Evolutionary conservation across 2,329 filamentous ascomycete species (phyloP).

Genomic region (Hypocrella siamensis): DNA sequence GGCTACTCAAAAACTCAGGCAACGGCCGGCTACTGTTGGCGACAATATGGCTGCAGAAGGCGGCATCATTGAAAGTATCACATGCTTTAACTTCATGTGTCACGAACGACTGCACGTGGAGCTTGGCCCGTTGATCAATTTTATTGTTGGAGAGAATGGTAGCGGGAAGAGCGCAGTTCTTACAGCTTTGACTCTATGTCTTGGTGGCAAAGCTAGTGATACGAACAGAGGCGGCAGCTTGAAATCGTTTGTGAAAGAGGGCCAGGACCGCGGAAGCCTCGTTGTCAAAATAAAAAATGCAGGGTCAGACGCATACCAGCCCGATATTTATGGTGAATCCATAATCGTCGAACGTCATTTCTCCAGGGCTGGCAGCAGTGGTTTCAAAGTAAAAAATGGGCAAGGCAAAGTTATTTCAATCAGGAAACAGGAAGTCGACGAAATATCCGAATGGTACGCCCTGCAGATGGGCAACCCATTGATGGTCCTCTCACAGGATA

Average conservation of each 20-base stretch:
- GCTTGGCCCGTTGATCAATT: slow-evolving; percentile 91
- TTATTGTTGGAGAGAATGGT: slow-evolving; percentile 93
- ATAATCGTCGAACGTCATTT: slow-evolving; percentile 92
- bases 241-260: slow-evolving; percentile 84
- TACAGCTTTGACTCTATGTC: slow-evolving; percentile 80
- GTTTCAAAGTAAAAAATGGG: slow-evolving; percentile 74
- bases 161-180: slow-evolving; percentile 95
- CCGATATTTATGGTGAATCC: slow-evolving; percentile 64
- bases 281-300: slow-evolving; percentile 83
- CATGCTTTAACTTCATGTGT: slow-evolving; percentile 93
- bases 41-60: slow-evolving; percentile 66
- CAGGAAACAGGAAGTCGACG: slow-evolving; percentile 76
- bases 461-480: slow-evolving; percentile 94
- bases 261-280: slow-evolving; percentile 59
- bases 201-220: slow-evolving; percentile 85
- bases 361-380: slow-evolving; percentile 53
- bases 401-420: slow-evolving; percentile 58
- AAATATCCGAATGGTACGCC: slow-evolving; percentile 84
- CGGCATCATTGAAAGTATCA: slow-evolving; percentile 77
- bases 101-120: slow-evolving; percentile 67
- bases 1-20: slow-evolving; percentile 48
- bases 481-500: slow-evolving; percentile 90
- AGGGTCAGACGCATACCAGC: slow-evolving; percentile 70
- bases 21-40: slow-evolving; percentile 30
- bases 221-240: slow-evolving; percentile 86